Conservation (phyloP, 2,329 filamentous ascomycete genomes). For the Beauveria bassiana region DNA sequence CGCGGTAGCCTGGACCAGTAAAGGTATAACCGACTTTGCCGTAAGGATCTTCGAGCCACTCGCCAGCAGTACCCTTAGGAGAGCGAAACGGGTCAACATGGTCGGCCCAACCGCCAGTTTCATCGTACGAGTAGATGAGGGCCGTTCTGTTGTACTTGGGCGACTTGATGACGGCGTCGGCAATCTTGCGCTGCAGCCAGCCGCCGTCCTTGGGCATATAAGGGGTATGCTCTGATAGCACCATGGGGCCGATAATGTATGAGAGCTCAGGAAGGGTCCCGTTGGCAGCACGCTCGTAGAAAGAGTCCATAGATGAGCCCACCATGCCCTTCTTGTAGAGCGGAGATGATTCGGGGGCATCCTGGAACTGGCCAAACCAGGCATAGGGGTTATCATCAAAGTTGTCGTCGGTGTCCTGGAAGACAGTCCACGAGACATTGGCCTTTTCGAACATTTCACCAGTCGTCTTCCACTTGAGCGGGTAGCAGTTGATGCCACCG, state of each 20-base stretch:
- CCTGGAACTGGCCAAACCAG: conserved; percentile 45
- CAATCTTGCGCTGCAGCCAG: conserved; percentile 46
- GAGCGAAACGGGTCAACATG: conserved; percentile 45
- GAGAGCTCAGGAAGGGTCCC: conserved; percentile 44
- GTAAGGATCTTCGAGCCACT: conserved; percentile 41
- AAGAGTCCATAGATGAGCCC: conserved; percentile 38
- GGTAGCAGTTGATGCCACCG: conserved; percentile 41
- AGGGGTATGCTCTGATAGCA: conserved; percentile 46
- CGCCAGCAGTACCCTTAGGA: conserved; percentile 39
- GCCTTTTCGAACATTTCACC: conserved; percentile 40
- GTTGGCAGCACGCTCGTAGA: conserved; percentile 41
- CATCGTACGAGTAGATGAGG: conserved; percentile 37
- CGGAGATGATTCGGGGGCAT: conserved; percentile 30
- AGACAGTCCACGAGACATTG: conserved; percentile 43
- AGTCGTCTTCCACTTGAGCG: conserved; percentile 45
- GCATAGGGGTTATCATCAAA: conserved; percentile 47
- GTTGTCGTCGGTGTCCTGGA: conserved; percentile 39
- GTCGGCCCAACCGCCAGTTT: conserved; percentile 48
- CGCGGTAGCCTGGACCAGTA: conserved; percentile 32
- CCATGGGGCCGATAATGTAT: conserved; percentile 42
- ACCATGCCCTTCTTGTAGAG: conserved; percentile 39
- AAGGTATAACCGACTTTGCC: conserved; percentile 29
- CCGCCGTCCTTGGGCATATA: conserved; percentile 45
- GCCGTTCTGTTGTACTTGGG: conserved; percentile 40
- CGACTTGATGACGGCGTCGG: conserved; percentile 41